phyloP scores from a whole-genome alignment of 805 yeast genomes.

The Barnettozyma salicaria region DNA sequence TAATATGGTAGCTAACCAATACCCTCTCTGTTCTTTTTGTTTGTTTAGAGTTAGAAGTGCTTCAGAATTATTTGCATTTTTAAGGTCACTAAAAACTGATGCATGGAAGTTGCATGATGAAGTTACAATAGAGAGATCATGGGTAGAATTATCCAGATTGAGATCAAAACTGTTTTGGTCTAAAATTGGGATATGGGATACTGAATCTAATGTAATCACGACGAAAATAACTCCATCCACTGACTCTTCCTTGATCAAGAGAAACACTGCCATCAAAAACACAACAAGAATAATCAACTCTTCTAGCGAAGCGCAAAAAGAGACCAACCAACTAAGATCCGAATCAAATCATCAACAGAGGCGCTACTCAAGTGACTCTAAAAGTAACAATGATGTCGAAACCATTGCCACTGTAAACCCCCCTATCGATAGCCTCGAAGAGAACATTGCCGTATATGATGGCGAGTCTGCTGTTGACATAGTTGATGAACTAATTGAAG shows the following conservation, averaged over 20 bases:
- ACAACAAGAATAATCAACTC: background rate
- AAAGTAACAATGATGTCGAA: slow-evolving; percentile 17
- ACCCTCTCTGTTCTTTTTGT: slow-evolving; percentile 80
- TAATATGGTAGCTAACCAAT: slow-evolving; percentile 34
- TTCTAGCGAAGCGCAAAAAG: slow-evolving; percentile 4
- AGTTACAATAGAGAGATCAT: slow-evolving; percentile 41
- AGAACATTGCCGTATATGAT: slow-evolving; percentile 2
- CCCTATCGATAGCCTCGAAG: background rate
- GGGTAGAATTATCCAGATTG: slow-evolving; percentile 58
- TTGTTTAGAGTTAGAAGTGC: slow-evolving; percentile 70
- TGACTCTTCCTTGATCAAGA: slow-evolving; percentile 5
- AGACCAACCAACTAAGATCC: slow-evolving; percentile 5
- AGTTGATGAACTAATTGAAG: slow-evolving; percentile 2
- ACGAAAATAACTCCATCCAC: slow-evolving; percentile 29
- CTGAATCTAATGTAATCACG: slow-evolving; percentile 28
- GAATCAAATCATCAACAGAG: slow-evolving; percentile 3
- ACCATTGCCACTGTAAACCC: slow-evolving; percentile 5
- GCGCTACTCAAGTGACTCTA: no score
- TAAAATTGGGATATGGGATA: slow-evolving; percentile 73
- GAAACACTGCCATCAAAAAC: background rate
- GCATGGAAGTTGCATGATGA: slow-evolving; percentile 54
- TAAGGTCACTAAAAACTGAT: slow-evolving; percentile 53
- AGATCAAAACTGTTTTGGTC: slow-evolving; percentile 80
- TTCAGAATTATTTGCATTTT: slow-evolving; percentile 75
- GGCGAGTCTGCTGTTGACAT: slow-evolving; percentile 3